phyloP scores from a whole-genome alignment of 345 rosid species.

The Eucalyptus viminalis region DNA sequence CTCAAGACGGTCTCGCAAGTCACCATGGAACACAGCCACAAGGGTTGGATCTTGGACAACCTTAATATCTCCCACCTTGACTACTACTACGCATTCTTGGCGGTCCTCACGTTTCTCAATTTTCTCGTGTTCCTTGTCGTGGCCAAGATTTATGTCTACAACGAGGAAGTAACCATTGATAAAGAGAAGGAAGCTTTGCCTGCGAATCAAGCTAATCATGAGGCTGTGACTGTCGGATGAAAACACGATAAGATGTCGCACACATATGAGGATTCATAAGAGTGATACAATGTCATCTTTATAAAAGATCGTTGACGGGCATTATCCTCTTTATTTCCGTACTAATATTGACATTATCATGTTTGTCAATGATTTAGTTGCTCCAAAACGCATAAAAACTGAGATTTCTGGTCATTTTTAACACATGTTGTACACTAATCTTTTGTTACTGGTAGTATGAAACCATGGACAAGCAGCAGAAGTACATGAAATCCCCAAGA shows the following conservation, averaged over 20 bases:
- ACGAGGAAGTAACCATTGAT: conserved; percentile 17
- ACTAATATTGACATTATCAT: neutral
- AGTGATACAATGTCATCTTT: neutral
- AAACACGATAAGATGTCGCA: neutral
- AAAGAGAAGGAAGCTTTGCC: neutral
- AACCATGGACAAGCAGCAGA: neutral
- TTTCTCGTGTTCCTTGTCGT: conserved; percentile 44
- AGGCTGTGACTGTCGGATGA: neutral
- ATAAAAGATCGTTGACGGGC: neutral
- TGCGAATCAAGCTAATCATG: neutral
- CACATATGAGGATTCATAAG: neutral
- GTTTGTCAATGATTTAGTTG: neutral
- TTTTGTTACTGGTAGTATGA: neutral
- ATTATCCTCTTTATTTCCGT: neutral
- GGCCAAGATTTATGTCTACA: conserved; percentile 47
- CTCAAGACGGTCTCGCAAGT: conserved; percentile 28
- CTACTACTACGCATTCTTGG: conserved; percentile 55
- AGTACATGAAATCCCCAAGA: neutral
- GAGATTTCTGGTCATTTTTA: neutral
- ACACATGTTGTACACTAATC: neutral
- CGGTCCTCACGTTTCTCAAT: conserved; percentile 32
- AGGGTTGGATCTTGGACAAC: conserved; percentile 64
- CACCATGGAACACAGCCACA: conserved; percentile 27
- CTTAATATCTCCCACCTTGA: conserved; percentile 58
- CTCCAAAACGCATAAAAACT: neutral